A percentile compares a stretch with the other conserved stretches of the same genome.
Conservation (phyloP, 2,329 filamentous ascomycete genomes). For the Aquanectria penicillioides region DNA sequence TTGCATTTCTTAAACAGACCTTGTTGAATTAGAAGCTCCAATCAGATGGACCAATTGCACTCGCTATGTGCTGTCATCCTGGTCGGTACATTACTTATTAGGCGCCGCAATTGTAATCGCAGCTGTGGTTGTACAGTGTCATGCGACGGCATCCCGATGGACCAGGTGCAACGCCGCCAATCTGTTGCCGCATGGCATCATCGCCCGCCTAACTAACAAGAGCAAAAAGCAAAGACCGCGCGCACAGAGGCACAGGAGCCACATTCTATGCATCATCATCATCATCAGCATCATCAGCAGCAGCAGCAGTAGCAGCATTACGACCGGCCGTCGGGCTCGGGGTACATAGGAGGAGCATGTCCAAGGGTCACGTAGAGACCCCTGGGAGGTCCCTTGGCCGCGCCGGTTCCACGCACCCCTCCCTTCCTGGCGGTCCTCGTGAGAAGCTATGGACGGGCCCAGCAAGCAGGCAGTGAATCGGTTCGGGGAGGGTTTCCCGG, state of each 20-base stretch:
- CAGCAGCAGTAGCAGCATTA: no score
- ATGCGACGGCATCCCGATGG: neutral
- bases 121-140: neutral
- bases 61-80: neutral
- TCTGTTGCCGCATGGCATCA: constrained; percentile 6
- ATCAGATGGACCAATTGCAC: constrained; percentile 14
- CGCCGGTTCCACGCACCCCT: constrained; percentile 15
- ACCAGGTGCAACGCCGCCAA: neutral
- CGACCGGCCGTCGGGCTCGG: neutral
- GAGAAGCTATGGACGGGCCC: constrained; percentile 10
- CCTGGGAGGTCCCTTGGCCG: neutral
- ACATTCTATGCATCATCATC: constrained; percentile 1
- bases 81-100: neutral
- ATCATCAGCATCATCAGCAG: no score
- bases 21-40: constrained; percentile 13
- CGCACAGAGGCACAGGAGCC: neutral
- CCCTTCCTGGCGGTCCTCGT: neutral
- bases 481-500: no score
- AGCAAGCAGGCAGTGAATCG: no score
- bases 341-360: neutral
- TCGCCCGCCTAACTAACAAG: neutral
- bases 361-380: constrained; percentile 1
- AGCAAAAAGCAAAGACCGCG: constrained; percentile 12
- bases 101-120: no score
- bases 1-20: constrained; percentile 16